Conservation (phyloP, 2,329 filamentous ascomycete species). For the Aspergillus fischeri region DNA sequence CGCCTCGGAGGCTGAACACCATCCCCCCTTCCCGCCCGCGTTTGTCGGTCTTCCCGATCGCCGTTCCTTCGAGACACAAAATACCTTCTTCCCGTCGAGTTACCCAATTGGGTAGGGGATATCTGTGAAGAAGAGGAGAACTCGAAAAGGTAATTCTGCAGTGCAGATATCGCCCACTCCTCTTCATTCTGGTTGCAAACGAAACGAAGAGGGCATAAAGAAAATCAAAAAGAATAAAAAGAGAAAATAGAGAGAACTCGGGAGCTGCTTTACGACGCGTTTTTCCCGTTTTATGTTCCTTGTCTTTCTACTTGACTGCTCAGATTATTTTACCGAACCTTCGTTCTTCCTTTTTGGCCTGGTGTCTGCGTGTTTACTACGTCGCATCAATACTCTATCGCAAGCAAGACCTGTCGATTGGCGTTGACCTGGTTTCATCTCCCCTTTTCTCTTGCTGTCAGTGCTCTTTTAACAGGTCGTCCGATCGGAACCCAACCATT, state of each 20-base stretch:
- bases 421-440: not conserved
- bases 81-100: conserved; percentile 15
- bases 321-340: too few species aligned
- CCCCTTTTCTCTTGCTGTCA: not conserved
- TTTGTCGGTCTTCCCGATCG: conserved; percentile 15
- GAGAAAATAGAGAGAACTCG: conserved; percentile 3
- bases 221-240: conserved; percentile 6
- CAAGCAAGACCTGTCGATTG: not conserved
- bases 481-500: not conserved
- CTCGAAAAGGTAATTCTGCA: conserved; percentile 13
- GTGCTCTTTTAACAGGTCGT: not conserved
- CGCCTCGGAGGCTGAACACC: conserved; percentile 17
- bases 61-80: conserved; percentile 22
- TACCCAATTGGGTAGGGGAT: conserved; percentile 18
- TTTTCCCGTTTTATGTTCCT: not conserved
- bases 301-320: not conserved
- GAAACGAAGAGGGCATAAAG: conserved; percentile 13
- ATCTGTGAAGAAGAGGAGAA: conserved; percentile 18
- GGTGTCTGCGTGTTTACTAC: not conserved
- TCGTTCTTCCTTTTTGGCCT: not conserved
- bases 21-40: conserved; percentile 18
- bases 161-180: not conserved
- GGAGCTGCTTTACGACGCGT: not conserved
- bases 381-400: not conserved
- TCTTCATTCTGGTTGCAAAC: conserved; percentile 1